Conservation (phyloP, 1,284 basidiomycete genomes). For the Fomitopsis betulina region DNA sequence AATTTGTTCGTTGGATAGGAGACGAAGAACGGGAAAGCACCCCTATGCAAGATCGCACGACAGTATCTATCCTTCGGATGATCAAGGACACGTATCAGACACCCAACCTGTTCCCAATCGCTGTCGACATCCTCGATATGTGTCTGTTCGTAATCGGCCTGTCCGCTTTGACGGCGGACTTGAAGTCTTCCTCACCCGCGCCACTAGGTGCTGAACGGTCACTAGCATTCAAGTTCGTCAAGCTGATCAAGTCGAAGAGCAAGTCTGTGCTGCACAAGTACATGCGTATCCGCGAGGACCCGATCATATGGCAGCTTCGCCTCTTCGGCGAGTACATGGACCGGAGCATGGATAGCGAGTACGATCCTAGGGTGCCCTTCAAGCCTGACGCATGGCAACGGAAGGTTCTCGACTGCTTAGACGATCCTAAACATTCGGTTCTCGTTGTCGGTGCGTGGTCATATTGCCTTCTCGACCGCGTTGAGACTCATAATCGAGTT, state of each 20-base stretch:
- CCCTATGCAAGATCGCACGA: slow-evolving; percentile 38
- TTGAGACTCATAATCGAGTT: not conserved
- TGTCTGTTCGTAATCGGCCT: slow-evolving; percentile 46
- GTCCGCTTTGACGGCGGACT: slow-evolving; percentile 25
- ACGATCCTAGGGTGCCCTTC: slow-evolving; percentile 56
- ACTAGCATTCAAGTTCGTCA: slow-evolving; percentile 51
- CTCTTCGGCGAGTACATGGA: slow-evolving; percentile 72
- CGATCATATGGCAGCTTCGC: slow-evolving; percentile 60
- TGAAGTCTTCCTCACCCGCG: slow-evolving; percentile 10
- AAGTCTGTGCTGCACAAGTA: slow-evolving; percentile 39
- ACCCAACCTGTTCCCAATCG: slow-evolving; percentile 32
- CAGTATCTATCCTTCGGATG: slow-evolving; percentile 40
- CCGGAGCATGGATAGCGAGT: slow-evolving; percentile 57
- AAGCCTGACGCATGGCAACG: slow-evolving; percentile 69
- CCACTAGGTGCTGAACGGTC: slow-evolving; percentile 28
- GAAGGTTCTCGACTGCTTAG: slow-evolving; percentile 59
- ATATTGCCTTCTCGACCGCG: not conserved
- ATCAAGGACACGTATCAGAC: slow-evolving; percentile 41
- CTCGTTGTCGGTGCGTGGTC: slow-evolving; percentile 55
- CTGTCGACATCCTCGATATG: slow-evolving; percentile 32
- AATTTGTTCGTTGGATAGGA: slow-evolving; percentile 48
- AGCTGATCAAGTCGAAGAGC: slow-evolving; percentile 45
- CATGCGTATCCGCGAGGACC: slow-evolving; percentile 53
- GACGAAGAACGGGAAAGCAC: slow-evolving; percentile 33
- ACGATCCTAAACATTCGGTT: slow-evolving; percentile 46